Percentiles rank a stretch among this genome's conserved stretches.
These are phyloP conservation scores for Henckelia pumila DNA, from an alignment of 257 asterid genomes.

Conservation along the genomic window DNA sequence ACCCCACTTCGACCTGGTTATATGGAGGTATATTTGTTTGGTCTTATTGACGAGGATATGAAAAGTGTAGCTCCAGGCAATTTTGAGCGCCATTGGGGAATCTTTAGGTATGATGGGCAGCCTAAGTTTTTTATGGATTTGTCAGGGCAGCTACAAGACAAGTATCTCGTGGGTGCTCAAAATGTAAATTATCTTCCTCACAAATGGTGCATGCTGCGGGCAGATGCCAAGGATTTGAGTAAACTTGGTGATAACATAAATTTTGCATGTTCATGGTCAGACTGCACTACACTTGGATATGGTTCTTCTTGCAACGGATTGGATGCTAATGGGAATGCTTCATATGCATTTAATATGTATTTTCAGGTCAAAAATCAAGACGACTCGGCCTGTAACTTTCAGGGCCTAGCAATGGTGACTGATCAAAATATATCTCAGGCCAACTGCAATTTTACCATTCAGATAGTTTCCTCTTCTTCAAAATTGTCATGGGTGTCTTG, in stretches of 20 bases:
- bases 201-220: slow-evolving; percentile 59
- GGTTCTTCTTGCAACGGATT: slow-evolving; percentile 77
- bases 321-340: slow-evolving; percentile 63
- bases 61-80: slow-evolving; percentile 76
- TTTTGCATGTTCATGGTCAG: slow-evolving; percentile 62
- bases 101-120: slow-evolving; percentile 72
- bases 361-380: slow-evolving; percentile 62
- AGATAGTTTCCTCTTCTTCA: slow-evolving; percentile 48
- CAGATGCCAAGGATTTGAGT: slow-evolving; percentile 46
- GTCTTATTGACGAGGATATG: slow-evolving; percentile 72
- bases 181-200: slow-evolving; percentile 55
- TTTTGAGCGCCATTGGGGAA: slow-evolving; percentile 86
- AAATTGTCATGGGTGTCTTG: slow-evolving; percentile 15
- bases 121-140: slow-evolving; percentile 77
- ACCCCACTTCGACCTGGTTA: slow-evolving; percentile 73
- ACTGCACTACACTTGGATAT: slow-evolving; percentile 72
- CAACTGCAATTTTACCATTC: slow-evolving; percentile 65
- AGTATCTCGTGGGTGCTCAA: slow-evolving; percentile 52
- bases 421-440: slow-evolving; percentile 62
- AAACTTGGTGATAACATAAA: slow-evolving; percentile 57
- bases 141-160: slow-evolving; percentile 46
- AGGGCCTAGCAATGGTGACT: slow-evolving; percentile 57
- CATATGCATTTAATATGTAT: slow-evolving; percentile 69
- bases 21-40: slow-evolving; percentile 68
- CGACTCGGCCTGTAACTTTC: slow-evolving; percentile 48